Conservation (phyloP, 1,139 yeast genomes). For the Debaryomyces fabryi region DNA sequence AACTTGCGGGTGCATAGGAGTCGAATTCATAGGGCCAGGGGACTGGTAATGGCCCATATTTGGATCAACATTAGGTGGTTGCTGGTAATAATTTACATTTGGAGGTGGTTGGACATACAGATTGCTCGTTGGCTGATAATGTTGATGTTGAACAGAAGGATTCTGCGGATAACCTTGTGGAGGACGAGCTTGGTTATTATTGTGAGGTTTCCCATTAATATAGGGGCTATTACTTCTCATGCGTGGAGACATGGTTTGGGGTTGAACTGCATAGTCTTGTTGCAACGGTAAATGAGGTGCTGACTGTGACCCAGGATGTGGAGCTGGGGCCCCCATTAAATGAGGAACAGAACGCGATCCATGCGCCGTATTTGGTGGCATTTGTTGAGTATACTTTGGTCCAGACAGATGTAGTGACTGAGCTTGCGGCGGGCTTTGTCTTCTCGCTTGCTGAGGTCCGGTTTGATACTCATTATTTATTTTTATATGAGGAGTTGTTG, state of each 20-base stretch:
- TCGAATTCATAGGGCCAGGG: constrained; percentile 8
- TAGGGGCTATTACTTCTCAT: not conserved
- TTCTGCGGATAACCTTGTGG: not conserved
- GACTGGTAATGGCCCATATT: not conserved
- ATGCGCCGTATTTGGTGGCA: not conserved
- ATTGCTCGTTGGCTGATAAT: not conserved
- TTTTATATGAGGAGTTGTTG: not conserved
- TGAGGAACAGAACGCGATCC: not conserved
- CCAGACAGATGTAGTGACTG: not conserved
- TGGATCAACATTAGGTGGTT: not conserved
- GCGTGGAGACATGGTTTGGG: not conserved
- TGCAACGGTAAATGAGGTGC: constrained; percentile 1
- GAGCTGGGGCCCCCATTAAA: not conserved
- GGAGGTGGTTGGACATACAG: constrained; percentile 1
- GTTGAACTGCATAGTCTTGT: not conserved
- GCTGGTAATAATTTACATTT: not conserved
- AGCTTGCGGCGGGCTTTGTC: not conserved
- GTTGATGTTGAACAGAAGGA: constrained; percentile 1
- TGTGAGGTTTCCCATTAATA: not conserved
- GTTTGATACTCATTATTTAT: not conserved
- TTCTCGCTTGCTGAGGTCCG: not conserved
- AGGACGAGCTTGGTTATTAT: not conserved
- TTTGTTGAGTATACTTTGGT: not conserved
- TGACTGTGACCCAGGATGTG: not conserved
- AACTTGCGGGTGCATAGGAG: constrained; percentile 8